These are phyloP conservation scores for Streptanthus diversifolius DNA, from an alignment of 345 rosid genomes.

Conservation along the genomic window DNA sequence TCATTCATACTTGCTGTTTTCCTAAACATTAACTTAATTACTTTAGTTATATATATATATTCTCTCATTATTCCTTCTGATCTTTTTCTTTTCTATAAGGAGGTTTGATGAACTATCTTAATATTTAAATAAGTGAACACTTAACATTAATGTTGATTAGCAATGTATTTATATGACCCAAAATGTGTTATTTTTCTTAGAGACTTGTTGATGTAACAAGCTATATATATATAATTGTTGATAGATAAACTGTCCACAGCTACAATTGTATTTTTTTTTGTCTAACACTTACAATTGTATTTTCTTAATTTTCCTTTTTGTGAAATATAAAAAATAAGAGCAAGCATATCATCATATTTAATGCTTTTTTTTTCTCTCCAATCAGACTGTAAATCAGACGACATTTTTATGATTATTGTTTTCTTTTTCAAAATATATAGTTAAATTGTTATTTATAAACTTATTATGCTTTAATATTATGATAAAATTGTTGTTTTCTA, in stretches of 20 bases:
- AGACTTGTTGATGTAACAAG: background rate
- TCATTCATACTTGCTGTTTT: constrained; percentile 29
- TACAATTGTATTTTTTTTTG: background rate
- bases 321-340: too few species aligned
- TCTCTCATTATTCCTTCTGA: background rate
- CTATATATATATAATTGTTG: background rate
- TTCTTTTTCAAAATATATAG: too few species aligned
- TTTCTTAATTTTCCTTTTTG: background rate
- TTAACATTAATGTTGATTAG: background rate
- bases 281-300: background rate
- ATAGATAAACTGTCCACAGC: background rate
- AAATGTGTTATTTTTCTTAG: background rate
- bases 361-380: too few species aligned
- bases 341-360: too few species aligned
- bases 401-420: too few species aligned
- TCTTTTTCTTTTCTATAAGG: background rate
- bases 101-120: background rate
- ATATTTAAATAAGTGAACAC: background rate
- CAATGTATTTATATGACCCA: background rate
- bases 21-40: constrained; percentile 13
- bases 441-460: too few species aligned
- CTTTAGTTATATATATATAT: background rate
- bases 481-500: too few species aligned
- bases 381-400: too few species aligned
- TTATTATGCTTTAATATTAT: too few species aligned